Evolutionary conservation across 1,284 basidiomycete genomes (phyloP), one percentile per base, ranked within the genome.

Genomic region (Mycena sp.): DNA sequence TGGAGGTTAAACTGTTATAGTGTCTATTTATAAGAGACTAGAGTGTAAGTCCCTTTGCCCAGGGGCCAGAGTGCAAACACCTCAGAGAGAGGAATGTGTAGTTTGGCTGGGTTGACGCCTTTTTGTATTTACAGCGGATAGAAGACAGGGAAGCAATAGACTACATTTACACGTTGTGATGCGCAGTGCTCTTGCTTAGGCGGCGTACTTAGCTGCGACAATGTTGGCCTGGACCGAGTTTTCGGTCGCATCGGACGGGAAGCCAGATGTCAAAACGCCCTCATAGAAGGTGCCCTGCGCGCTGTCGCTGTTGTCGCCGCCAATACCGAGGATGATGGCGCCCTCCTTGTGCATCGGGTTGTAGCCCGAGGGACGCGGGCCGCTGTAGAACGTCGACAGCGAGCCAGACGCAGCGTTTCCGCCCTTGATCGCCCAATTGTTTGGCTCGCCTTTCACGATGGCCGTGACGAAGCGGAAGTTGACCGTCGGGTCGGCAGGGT

Each of bases 151-250:
- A 52, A 52, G 38, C 37, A 52, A 52, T 40, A 29, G 38, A 52
- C 50, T 52, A 52, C 37, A 52, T 52, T 52, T 52, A 52, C 50
- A 52, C 9, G 50, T 40, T 52, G 50, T 41, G 50, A 52, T 52
- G 50, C 38, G n/a, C 37, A 41, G 26, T 52, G 50, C 50, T 40
- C 50, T 50, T 41, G 50, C 38, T 54, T 54, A 54, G 41, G 52
- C 52, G 43, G 53, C 53, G 53, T 55, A 55, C 53, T 28, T 55
- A 37, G 53, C 53, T 35, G 53, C 53, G 53, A 55, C 53, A 37
- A 55, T 46, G 53, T 55, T 55, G 43, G 53, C 41, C 53, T 55
- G 53, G 53, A 55, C 53, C 43, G 53, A 55, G 53, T 45, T 55
- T 37, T 55, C 53, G 53, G 53, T 55, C 53, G 53, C 53, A 32